Evolutionary conservation across 169 alveolate genomes (phyloP).

Genomic region (Plasmodium inui): DNA sequence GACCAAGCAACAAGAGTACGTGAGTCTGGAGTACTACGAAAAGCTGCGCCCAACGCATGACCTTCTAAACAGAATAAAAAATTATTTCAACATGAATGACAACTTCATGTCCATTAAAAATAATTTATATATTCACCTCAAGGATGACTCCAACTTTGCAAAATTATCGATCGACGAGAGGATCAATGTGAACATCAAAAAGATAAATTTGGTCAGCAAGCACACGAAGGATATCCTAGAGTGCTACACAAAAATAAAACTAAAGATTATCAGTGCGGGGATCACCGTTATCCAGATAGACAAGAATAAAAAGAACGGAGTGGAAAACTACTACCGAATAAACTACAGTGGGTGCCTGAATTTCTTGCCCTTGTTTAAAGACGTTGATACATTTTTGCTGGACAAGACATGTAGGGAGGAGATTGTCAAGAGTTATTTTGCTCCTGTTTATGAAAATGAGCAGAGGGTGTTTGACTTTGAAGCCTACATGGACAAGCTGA

Average conservation of each 20-base stretch:
- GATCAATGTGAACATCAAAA: conserved; percentile 41
- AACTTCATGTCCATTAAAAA: conserved; percentile 59
- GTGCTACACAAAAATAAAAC: conserved; percentile 70
- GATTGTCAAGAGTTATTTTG: conserved; percentile 51
- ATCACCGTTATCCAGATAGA: conserved; percentile 74
- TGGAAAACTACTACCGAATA: conserved; percentile 62
- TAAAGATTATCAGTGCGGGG: conserved; percentile 74
- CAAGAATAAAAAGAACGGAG: conserved; percentile 64
- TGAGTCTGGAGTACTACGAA: conserved; percentile 58
- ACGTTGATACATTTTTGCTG: conserved; percentile 51
- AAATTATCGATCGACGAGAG: conserved; percentile 44
- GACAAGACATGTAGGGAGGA: conserved; percentile 25
- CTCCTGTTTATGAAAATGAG: conserved; percentile 63
- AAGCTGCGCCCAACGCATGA: conserved; percentile 15
- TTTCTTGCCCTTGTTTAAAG: conserved; percentile 62
- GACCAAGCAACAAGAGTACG: conserved; percentile 64
- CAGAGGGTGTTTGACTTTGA: conserved; percentile 64
- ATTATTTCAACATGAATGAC: conserved; percentile 62
- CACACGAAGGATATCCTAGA: conserved; percentile 45
- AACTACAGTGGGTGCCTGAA: conserved; percentile 76
- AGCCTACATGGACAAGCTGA: conserved; percentile 32
- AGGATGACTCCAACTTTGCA: conserved; percentile 31
- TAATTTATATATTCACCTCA: conserved; percentile 70
- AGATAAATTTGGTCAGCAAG: conserved; percentile 70
- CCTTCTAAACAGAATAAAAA: conserved; percentile 51